Base-by-base conservation (phyloP, 1,284 basidiomycete genomes). In the Cutaneotrichosporon cutaneum region DNA sequence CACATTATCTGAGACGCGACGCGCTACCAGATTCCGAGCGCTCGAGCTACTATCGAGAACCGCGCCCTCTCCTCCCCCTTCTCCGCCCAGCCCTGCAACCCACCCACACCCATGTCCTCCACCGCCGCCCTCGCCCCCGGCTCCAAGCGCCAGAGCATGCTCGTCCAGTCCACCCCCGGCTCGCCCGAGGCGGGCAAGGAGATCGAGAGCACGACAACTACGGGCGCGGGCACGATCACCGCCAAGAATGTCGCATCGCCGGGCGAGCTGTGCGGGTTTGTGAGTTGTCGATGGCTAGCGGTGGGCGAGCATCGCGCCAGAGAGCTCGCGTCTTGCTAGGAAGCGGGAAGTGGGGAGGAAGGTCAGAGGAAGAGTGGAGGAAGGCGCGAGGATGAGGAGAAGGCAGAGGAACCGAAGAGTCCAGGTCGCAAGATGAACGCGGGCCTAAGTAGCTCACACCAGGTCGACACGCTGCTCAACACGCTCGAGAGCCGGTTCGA, bases 391-490 rank as follows among this genome's bases (percentile, higher is more conserved):
- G 18, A 18, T 47, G 9, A 9, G 18, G n/a, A n/a, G n/a, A n/a
- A n/a, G n/a, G n/a, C n/a, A n/a, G n/a, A n/a, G n/a, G n/a, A n/a
- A n/a, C n/a, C n/a, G n/a, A n/a, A n/a, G n/a, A n/a, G n/a, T n/a
- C n/a, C n/a, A n/a, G n/a, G n/a, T n/a, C n/a, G n/a, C n/a, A n/a
- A n/a, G n/a, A n/a, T n/a, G n/a, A n/a, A n/a, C n/a, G n/a, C 9
- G 30, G 30, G 30, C 4, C 30, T 30, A 4, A 30, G 30, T 30
- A 30, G 30, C 48, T 56, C 30, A 58, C 21, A 4, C 18, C 60
- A 80, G 78, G 75, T 80, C 21, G 78, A 79, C 62, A 76, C 72
- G 21, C 63, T 78, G 26, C 62, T 80, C 33, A 70, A 70, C 18
- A 70, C 73, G 56, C 65, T 80, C 21, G 77, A 80, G 68, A 68